phyloP scores from a whole-genome alignment of 2,329 filamentous ascomycete species.

The Grosmannia serpens region DNA sequence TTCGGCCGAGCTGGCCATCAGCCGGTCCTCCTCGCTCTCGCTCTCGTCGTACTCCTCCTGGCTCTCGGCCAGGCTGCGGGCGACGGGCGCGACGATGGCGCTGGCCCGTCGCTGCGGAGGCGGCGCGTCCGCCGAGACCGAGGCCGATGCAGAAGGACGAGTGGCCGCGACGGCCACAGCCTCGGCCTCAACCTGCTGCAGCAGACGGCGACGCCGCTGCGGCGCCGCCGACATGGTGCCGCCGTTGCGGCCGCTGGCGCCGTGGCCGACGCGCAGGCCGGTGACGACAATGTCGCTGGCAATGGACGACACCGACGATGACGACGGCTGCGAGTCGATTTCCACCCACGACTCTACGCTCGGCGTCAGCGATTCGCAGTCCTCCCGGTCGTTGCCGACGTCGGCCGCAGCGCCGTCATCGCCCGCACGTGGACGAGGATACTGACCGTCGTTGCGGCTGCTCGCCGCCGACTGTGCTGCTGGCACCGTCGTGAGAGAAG shows the following conservation, averaged over 20 bases:
- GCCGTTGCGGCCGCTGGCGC: slow-evolving; percentile 29
- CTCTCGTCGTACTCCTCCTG: slow-evolving; percentile 94
- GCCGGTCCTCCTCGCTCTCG: slow-evolving; percentile 73
- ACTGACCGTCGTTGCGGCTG: slow-evolving; percentile 23
- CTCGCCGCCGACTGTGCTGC: slow-evolving; percentile 10
- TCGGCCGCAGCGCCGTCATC: neutral
- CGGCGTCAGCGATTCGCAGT: slow-evolving; percentile 12
- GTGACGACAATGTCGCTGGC: slow-evolving; percentile 86
- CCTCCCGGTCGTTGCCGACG: neutral
- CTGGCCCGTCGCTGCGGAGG: slow-evolving; percentile 12
- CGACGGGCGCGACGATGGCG: slow-evolving; percentile 24
- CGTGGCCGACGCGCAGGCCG: slow-evolving; percentile 63
- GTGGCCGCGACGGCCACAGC: neutral
- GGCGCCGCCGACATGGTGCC: slow-evolving; percentile 38
- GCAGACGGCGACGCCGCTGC: slow-evolving; percentile 44
- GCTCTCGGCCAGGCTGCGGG: slow-evolving; percentile 38
- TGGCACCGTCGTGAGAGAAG: neutral
- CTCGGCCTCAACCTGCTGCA: slow-evolving; percentile 20
- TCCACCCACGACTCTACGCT: slow-evolving; percentile 88
- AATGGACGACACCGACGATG: slow-evolving; percentile 79
- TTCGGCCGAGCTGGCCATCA: slow-evolving; percentile 49
- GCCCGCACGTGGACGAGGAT: neutral
- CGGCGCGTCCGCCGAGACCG: neutral
- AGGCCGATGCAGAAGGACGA: neutral
- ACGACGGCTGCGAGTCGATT: slow-evolving; percentile 83